Evolutionary conservation across 345 rosid genomes (phyloP), one percentile per base, ranked within the genome.

Genomic region (Hibiscus trionum): DNA sequence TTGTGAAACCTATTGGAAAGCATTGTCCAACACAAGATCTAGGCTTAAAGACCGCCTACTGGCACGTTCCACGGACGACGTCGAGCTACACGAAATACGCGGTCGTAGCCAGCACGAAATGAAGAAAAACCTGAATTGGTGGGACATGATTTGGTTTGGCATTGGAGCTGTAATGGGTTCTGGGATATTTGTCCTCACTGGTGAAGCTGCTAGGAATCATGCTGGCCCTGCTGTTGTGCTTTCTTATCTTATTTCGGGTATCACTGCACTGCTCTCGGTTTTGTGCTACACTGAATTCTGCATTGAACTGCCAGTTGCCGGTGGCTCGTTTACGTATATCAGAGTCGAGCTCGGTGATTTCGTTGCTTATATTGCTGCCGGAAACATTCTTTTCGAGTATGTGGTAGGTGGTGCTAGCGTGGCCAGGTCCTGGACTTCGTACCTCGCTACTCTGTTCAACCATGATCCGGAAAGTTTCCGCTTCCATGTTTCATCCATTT

Each of bases 281-380:
- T 27, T 86, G 64, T 88, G 91, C 64, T 88, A 82, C 77, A 84
- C 84, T 2, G 89, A 86, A 63, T 84, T 88, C 70, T 63, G 84
- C 1, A 80, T 80, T 7, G 86, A 87, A 66, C 67, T 87, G 26
- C 87, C 86, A 0, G 85, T 83, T 2, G 87, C 88, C 5, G 93
- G 93, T 7, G 91, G 91, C 2, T 89, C 89, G 0, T 87, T 85
- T 71, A 71, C 93, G 1, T 87, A 87, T 29, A 71, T 88, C 4
- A 72, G 98, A 55, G 90, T 93, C 14, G 97, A 93, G 83, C 87
- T 93, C 0, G 97, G 98, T 1, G 97, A 91, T 67, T 91, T 91
- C 61, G 49, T 84, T 26, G 96, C 93, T 1, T 91, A 80, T 80
- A 85, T 91, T 14, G 91, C 92, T 0, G 98, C 97, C 0, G 97